phyloP scores from a whole-genome alignment of 2,329 filamentous ascomycete species.

The Corynespora cassiicola region DNA sequence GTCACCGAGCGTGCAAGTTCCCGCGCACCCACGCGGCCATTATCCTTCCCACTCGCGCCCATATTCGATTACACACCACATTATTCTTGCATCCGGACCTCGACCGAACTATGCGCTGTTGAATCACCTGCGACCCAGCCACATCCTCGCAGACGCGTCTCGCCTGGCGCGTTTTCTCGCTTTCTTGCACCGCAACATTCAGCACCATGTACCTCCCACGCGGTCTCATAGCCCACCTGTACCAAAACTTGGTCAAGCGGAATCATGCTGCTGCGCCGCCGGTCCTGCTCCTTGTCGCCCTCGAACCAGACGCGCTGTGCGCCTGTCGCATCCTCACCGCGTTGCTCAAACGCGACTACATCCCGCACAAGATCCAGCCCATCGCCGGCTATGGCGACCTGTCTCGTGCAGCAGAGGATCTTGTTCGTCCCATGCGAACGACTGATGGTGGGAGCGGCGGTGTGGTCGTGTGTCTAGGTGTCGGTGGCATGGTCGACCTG shows the following conservation, averaged over 20 bases:
- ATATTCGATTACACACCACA: slow-evolving; percentile 18
- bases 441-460: slow-evolving; percentile 84
- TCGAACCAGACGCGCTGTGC: slow-evolving; percentile 94
- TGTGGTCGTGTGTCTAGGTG: slow-evolving; percentile 88
- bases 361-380: slow-evolving; percentile 95
- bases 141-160: slow-evolving; percentile 33
- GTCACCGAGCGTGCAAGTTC: slow-evolving; percentile 29
- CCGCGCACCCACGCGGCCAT: slow-evolving; percentile 27
- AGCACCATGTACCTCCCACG: slow-evolving; percentile 89
- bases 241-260: slow-evolving; percentile 83
- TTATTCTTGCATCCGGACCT: slow-evolving; percentile 20
- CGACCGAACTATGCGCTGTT: slow-evolving; percentile 27
- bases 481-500: slow-evolving; percentile 90
- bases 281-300: slow-evolving; percentile 87
- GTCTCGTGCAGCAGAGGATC: slow-evolving; percentile 75
- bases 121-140: slow-evolving; percentile 14
- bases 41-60: slow-evolving; percentile 21
- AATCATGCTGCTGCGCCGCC: slow-evolving; percentile 91
- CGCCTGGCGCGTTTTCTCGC: slow-evolving; percentile 22
- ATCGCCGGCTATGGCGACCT: slow-evolving; percentile 93
- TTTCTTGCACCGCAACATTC: slow-evolving; percentile 14
- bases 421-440: slow-evolving; percentile 86
- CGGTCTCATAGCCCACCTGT: slow-evolving; percentile 85
- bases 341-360: slow-evolving; percentile 96
- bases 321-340: slow-evolving; percentile 92